Evolutionary conservation across 495 filamentous ascomycete genomes (phyloP), one percentile per base, ranked within the genome.

Genomic region (Aspergillus diversus): DNA sequence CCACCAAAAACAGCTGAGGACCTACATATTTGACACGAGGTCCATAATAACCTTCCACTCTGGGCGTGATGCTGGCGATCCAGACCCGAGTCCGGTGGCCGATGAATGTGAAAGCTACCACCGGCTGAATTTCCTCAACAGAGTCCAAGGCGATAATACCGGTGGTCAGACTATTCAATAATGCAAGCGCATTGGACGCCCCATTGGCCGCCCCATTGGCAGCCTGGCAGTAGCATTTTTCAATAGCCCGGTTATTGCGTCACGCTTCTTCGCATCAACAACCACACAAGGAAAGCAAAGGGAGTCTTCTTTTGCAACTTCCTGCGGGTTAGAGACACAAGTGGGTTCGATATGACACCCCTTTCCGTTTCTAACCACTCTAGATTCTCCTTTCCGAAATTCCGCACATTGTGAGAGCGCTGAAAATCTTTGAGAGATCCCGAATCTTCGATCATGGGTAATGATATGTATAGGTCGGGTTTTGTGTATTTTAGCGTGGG

Each of bases 21-120:
- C 57, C 2, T 13, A 60, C 57, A 52, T 60, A 60, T 60, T 33
- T 60, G 7, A 60, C n/a, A n/a, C n/a, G n/a, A n/a, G n/a, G n/a
- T n/a, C 57, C 27, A 12, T 50, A 35, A n/a, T 54, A 35, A 2
- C n/a, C n/a, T n/a, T 35, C 16, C 42, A n/a, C 17, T 12, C 15
- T 16, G 53, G 52, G 15, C n/a, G 16, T 50, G 15, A 52, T 60
- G 7, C 43, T 31, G 12, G 57, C 57, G 16, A 60, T 17, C 57
- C 57, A 60, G 32, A 60, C 31, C 34, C 47, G 57, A 12, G 47
- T n/a, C 31, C 31, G 12, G 33, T 50, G 48, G n/a, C 57, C 57
- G 17, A 49, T 16, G 8, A 60, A 32, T 5, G 57, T 60, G 9
- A 60, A 37, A 7, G 57, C 57, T 7, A 60, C 47, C 13, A 60